A percentile compares a stretch with the other conserved stretches of the same genome.
phyloP scores from a whole-genome alignment of 2,329 filamentous ascomycete species.

The Septoria petroselini region DNA sequence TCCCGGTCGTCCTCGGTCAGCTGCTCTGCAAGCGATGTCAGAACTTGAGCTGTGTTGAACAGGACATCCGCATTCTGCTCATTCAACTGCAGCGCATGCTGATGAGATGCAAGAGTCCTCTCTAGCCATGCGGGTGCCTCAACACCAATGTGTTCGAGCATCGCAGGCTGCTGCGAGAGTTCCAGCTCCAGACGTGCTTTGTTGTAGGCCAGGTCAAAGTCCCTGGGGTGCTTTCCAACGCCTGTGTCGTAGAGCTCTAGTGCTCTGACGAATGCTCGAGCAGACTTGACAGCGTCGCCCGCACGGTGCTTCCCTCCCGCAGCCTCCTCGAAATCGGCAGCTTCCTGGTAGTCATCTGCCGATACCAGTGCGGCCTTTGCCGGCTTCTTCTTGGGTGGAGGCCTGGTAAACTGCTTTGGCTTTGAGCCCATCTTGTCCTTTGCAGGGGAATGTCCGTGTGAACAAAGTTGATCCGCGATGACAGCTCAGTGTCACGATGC shows the following conservation, averaged over 20 bases:
- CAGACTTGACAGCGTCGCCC: conserved; percentile 65
- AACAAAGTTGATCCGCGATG: no score
- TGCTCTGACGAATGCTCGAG: conserved; percentile 61
- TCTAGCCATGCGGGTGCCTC: conserved; percentile 55
- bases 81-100: conserved; percentile 58
- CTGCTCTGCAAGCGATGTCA: conserved; percentile 63
- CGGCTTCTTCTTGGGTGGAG: conserved; percentile 41
- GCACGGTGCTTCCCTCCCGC: conserved; percentile 71
- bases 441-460: background rate
- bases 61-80: conserved; percentile 64
- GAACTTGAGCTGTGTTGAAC: conserved; percentile 69
- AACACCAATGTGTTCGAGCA: conserved; percentile 58
- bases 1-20: conserved; percentile 51
- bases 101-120: conserved; percentile 62
- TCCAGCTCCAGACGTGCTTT: conserved; percentile 70
- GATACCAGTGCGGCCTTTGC: conserved; percentile 50
- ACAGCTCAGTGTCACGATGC: no score
- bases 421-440: conserved; percentile 29
- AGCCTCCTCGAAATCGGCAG: conserved; percentile 67
- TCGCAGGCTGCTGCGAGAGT: conserved; percentile 63
- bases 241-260: conserved; percentile 65
- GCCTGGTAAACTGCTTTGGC: conserved; percentile 33
- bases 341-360: conserved; percentile 66
- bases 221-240: conserved; percentile 57
- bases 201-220: conserved; percentile 72